Evolutionary conservation across 148 eudicot species (phyloP), one percentile per base, ranked within the genome.

Genomic region (Fagopyrum esculentum): DNA sequence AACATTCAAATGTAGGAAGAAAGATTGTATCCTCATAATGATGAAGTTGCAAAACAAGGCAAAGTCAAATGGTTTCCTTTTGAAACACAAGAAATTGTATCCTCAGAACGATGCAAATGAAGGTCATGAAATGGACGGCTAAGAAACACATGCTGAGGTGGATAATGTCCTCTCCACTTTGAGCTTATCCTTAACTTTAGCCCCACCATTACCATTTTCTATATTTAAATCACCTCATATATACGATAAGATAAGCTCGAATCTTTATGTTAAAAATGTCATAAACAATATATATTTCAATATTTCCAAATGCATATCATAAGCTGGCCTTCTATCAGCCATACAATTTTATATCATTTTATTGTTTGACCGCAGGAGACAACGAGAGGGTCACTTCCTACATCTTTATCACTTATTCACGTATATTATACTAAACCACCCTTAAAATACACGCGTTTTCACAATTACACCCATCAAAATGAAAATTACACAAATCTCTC

Each of bases 221-320:
- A 12, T 66, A 35, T 66, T 40, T 66, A 66, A 40, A 12, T 66
- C 71, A 6, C 19, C 43, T 17, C 71, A 66, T 66, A 66, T 66
- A 66, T 66, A 66, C 71, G 71, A 66, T 66, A 40, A 66, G 71
- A 66, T 66, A 66, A 66, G 71, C 71, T 66, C 71, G 71, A 66
- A 66, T 66, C 71, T 40, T 66, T 35, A 43, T 29, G 71, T 2
- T 26, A 10, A 40, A 66, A 40, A 30, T 64, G 46, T 30, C 9
- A 17, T n/a, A 57, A 17, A 57, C 9, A 56, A 56, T 16, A 17
- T 15, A 61, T 55, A 61, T 29, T 6, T 29, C 2, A 43, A 5
- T 61, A 9, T n/a, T 5, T 40, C 46, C 8, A 66, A 9, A 66
- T 35, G 7, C 8, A 35, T 35, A 5, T 8, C 5, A 17, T 57